These are phyloP conservation scores for Cokeromyces recurvatus DNA, from an alignment of 371 early-diverging fungal species.

Conservation along the genomic window DNA sequence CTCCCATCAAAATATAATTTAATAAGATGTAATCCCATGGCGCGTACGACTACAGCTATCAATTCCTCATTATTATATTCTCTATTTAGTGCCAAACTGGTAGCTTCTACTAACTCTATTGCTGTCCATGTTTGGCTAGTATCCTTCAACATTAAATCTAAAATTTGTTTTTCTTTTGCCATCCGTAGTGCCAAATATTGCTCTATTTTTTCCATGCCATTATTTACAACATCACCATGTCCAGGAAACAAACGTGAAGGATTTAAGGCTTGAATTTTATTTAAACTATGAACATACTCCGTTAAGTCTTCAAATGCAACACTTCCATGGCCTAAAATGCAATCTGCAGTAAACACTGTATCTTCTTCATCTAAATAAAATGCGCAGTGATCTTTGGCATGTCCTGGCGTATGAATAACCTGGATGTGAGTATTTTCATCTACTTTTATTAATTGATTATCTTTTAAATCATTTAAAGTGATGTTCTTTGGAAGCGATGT, in stretches of 20 bases:
- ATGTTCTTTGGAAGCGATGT: neutral
- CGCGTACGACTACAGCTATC: neutral
- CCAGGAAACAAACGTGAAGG: slow-evolving; percentile 32
- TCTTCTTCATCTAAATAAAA: slow-evolving; percentile 60
- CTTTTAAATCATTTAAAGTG: neutral
- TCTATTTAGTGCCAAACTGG: neutral
- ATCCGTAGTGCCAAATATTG: slow-evolving; percentile 16
- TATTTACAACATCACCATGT: slow-evolving; percentile 56
- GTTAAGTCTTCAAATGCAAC: slow-evolving; percentile 66
- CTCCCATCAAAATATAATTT: slow-evolving; percentile 20
- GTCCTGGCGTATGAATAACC: slow-evolving; percentile 69
- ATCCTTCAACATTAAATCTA: slow-evolving; percentile 12
- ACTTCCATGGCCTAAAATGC: slow-evolving; percentile 69
- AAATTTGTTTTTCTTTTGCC: slow-evolving; percentile 25
- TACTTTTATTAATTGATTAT: slow-evolving; percentile 28
- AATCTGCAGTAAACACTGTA: slow-evolving; percentile 70
- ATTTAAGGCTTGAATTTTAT: slow-evolving; percentile 29
- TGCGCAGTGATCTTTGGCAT: slow-evolving; percentile 63
- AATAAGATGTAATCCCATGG: slow-evolving; percentile 14
- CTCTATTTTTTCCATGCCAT: slow-evolving; percentile 19
- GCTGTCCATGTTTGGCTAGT: neutral
- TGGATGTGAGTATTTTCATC: slow-evolving; percentile 39
- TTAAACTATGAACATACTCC: slow-evolving; percentile 59
- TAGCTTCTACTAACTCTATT: slow-evolving; percentile 4
- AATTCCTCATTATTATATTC: neutral